phyloP scores from a whole-genome alignment of 306 rosid species.

The Acacia melanoxylon region DNA sequence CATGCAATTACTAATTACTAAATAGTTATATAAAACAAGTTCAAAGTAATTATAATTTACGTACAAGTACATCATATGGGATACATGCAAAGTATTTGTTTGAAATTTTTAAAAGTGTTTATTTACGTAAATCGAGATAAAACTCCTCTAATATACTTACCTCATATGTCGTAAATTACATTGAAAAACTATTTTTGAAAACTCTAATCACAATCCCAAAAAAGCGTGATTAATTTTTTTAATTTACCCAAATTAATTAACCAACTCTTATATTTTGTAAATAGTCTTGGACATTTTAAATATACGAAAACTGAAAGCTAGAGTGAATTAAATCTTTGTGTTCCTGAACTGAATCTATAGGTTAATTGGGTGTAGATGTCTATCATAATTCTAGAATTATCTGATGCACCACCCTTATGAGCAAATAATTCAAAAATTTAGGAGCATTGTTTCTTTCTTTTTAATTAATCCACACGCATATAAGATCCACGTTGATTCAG shows the following conservation, averaged over 20 bases:
- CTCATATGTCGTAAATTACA: too few relatives aligned
- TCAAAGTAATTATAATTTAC: neutral
- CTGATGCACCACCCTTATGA: neutral
- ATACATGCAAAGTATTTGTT: too few relatives aligned
- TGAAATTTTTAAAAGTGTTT: too few relatives aligned
- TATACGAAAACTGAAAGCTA: neutral
- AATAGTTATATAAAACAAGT: neutral
- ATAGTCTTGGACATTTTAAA: neutral
- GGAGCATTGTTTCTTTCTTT: neutral
- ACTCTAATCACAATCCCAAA: too few relatives aligned
- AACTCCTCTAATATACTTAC: too few relatives aligned
- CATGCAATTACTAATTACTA: neutral
- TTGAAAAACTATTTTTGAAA: too few relatives aligned
- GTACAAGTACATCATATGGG: neutral
- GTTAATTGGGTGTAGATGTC: neutral
- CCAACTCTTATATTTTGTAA: too few relatives aligned
- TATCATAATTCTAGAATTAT: too few relatives aligned
- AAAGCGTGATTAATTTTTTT: too few relatives aligned
- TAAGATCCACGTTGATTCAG: neutral
- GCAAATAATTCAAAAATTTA: neutral
- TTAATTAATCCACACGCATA: neutral
- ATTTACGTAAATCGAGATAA: too few relatives aligned
- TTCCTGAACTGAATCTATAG: neutral
- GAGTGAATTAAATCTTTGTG: neutral
- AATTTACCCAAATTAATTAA: too few relatives aligned